Evolutionary conservation across 495 filamentous ascomycete species (phyloP).

Genomic region (Penicillium bialowiezense): DNA sequence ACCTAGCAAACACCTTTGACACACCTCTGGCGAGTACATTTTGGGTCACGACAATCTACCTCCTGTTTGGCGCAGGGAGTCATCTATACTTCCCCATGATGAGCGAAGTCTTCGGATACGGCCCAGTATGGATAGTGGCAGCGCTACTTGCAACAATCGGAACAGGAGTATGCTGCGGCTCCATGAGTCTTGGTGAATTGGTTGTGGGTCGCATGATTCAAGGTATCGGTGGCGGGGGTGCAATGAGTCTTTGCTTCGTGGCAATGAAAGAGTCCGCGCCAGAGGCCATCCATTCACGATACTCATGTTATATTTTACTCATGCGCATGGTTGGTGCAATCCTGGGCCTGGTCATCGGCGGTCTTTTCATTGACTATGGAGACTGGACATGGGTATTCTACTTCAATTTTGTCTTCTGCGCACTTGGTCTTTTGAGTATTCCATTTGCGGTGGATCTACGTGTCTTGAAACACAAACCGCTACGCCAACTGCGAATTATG

Average conservation of each 20-base stretch:
- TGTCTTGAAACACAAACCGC: constrained; percentile 20
- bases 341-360: constrained; percentile 37
- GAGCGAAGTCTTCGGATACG: constrained; percentile 39
- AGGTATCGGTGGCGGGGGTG: constrained; percentile 70
- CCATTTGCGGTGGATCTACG: constrained; percentile 36
- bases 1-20: constrained; percentile 25
- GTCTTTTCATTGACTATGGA: constrained; percentile 33
- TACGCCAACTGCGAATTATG: constrained; percentile 27
- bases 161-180: constrained; percentile 56
- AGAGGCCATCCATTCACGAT: constrained; percentile 36
- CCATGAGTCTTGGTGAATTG: constrained; percentile 57
- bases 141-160: constrained; percentile 55
- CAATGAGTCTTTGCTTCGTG: constrained; percentile 61
- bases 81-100: constrained; percentile 40
- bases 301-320: constrained; percentile 35
- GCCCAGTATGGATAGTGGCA: constrained; percentile 47
- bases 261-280: constrained; percentile 63
- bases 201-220: constrained; percentile 66
- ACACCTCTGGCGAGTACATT: constrained; percentile 30
- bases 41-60: constrained; percentile 43
- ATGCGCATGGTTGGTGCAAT: constrained; percentile 35
- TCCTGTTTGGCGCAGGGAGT: constrained; percentile 35
- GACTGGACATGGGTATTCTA: constrained; percentile 44
- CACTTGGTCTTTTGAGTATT: constrained; percentile 30
- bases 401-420: constrained; percentile 42